Base-by-base conservation (phyloP, 1,284 basidiomycete species). In the Rugosomyces carneus region DNA sequence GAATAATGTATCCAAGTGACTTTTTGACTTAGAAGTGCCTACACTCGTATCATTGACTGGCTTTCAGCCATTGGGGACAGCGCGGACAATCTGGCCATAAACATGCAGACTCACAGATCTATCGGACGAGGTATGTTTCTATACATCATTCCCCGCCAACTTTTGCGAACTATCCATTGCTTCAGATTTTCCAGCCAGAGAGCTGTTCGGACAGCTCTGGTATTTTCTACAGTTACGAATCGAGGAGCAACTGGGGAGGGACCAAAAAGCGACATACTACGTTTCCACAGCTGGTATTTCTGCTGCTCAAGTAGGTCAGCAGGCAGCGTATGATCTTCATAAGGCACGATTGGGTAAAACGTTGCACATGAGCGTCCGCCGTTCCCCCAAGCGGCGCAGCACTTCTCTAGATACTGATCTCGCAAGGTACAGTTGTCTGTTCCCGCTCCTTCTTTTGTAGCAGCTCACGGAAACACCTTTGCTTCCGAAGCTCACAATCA, bases 131-230 rank as follows among this genome's bases (percentile, higher is more conserved):
- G 80, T 78, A 37, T 26, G 66, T 51, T 34, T 37, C n/a, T 29
- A 10, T 10, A 29, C 27, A 18, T 13, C 39, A 34, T n/a, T 40
- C 24, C 5, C 3, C 8, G 18, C 34, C 4, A 19, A 11, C 16
- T 20, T 37, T 2, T 5, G 20, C 3, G 5, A 4, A 29, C 37
- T 40, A 20, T 45, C 15, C 13, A 5, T 24, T 39, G 24, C 23
- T 2, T n/a, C 48, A 81, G 79, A 73, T 23, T 81, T 82, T 52
- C 77, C 80, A 3, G 64, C 70, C 5, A 65, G 64, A 16, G 66
- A 68, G 5, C 80, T 81, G 56, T 52, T 78, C 9, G 72, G 76
- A 18, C 72, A 75, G 31, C 58, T 79, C 3, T 68, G 69, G 45
- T 63, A 68, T 23, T 61, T 78, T 10, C 60, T 65, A 8, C 60